A percentile compares a stretch with the other conserved stretches of the same genome.
Evolutionary conservation across 2,329 filamentous ascomycete species (phyloP).

Genomic region (Pseudogymnoascus sp.): DNA sequence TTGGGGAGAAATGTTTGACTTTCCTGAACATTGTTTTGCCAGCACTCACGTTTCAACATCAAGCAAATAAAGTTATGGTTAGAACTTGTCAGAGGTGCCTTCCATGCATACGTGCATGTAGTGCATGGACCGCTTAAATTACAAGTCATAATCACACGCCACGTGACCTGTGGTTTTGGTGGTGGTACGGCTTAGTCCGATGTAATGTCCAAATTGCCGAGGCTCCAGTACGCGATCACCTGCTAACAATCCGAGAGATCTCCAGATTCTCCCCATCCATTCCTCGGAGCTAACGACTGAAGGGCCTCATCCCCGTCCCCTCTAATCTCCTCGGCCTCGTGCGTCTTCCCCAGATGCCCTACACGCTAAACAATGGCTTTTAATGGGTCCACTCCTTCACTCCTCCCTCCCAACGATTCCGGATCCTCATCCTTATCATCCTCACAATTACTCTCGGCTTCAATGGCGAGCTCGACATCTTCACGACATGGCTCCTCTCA

Average conservation of each 20-base stretch:
- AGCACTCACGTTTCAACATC: not conserved
- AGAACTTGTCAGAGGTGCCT: not conserved
- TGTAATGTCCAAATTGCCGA: slow-evolving; percentile 5
- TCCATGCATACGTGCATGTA: not conserved
- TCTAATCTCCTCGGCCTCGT: slow-evolving; percentile 12
- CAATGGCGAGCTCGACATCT: slow-evolving; percentile 53
- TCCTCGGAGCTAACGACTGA: slow-evolving; percentile 2
- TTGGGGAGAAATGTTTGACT: not conserved
- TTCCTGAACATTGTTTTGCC: not conserved
- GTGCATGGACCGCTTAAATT: not conserved
- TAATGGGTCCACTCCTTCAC: slow-evolving; percentile 22
- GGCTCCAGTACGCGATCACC: slow-evolving; percentile 4
- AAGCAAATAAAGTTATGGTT: not conserved
- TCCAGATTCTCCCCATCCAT: not conserved
- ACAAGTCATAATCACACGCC: not conserved
- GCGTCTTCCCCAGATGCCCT: slow-evolving; percentile 11
- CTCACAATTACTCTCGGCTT: slow-evolving; percentile 56
- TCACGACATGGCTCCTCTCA: slow-evolving; percentile 57
- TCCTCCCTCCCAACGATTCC: slow-evolving; percentile 18
- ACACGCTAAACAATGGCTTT: slow-evolving; percentile 21
- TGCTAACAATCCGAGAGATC: slow-evolving; percentile 6
- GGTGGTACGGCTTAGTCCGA: not conserved
- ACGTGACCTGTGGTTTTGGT: not conserved
- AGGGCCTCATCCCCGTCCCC: slow-evolving; percentile 7
- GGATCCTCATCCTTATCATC: slow-evolving; percentile 33